Percentiles rank a stretch among this genome's conserved stretches.
These are phyloP conservation scores for Kwoniella dendrophila DNA, from an alignment of 768 basidiomycete species.

Conservation along the genomic window DNA sequence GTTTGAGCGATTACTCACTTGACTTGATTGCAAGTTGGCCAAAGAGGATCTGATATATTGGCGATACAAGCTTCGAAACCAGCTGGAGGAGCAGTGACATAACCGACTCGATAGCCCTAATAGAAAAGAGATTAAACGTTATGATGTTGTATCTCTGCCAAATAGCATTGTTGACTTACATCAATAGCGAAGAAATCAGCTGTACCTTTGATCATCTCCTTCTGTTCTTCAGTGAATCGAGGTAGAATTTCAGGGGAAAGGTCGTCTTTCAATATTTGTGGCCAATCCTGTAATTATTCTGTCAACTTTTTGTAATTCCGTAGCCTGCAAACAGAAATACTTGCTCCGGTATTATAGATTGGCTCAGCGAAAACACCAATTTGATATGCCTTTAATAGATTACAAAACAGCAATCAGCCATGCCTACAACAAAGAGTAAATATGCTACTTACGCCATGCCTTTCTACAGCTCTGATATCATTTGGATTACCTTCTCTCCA, in stretches of 20 bases:
- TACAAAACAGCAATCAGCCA: too few relatives aligned
- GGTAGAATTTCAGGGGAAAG: conserved; percentile 61
- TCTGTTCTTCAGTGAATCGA: conserved; percentile 61
- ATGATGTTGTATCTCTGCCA: not conserved
- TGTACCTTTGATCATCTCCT: conserved; percentile 59
- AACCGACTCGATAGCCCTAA: conserved; percentile 24
- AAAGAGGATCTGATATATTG: conserved; percentile 60
- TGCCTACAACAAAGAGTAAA: not conserved
- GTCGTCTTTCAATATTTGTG: conserved; percentile 61
- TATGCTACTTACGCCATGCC: conserved; percentile 55
- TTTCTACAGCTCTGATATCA: conserved; percentile 60
- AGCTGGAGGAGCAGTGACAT: conserved; percentile 58
- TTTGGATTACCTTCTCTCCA: conserved; percentile 42
- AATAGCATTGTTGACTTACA: conserved; percentile 24
- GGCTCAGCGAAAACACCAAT: conserved; percentile 63
- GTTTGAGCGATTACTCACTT: conserved; percentile 52
- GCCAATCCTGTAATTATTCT: conserved; percentile 58
- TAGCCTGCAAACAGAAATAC: too few relatives aligned
- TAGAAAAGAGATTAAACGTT: not conserved
- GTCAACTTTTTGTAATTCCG: not conserved
- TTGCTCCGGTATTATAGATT: conserved; percentile 59
- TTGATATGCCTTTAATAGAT: conserved; percentile 57
- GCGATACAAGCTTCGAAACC: conserved; percentile 60
- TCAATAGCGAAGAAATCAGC: conserved; percentile 65
- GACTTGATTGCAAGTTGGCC: conserved; percentile 61